Percentiles rank a stretch among this genome's conserved stretches.
These are phyloP conservation scores for Fistulinella cinereoalba DNA, from an alignment of 1,284 basidiomycete species.

Conservation along the genomic window DNA sequence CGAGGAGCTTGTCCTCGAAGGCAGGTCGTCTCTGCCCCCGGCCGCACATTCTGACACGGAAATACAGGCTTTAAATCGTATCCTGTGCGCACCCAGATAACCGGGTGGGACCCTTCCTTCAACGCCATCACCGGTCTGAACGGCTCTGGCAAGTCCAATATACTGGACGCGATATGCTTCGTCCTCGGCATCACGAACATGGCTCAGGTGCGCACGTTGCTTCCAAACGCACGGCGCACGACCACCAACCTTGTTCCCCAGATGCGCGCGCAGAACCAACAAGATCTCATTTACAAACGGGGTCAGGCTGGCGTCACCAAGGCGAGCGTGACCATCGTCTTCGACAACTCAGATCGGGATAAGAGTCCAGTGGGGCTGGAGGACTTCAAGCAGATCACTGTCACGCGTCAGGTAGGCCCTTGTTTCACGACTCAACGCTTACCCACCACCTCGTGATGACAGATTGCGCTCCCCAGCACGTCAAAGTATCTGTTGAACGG, in stretches of 20 bases:
- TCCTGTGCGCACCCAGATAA: conserved; percentile 91
- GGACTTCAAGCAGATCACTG: conserved; percentile 86
- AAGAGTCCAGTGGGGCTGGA: conserved; percentile 88
- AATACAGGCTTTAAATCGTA: conserved; percentile 90
- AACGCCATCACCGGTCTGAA: conserved; percentile 98
- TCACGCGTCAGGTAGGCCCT: conserved; percentile 83
- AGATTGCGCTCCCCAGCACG: conserved; percentile 92
- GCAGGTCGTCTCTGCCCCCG: conserved; percentile 30
- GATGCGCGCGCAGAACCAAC: conserved; percentile 95
- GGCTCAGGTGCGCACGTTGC: conserved; percentile 57
- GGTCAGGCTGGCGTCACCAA: conserved; percentile 97
- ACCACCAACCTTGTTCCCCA: conserved; percentile 29
- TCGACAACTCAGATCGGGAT: conserved; percentile 93
- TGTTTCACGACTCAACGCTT: conserved; percentile 5
- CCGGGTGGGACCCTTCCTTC: conserved; percentile 94
- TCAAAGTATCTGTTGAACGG: conserved; percentile 98
- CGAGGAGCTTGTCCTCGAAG: conserved; percentile 79
- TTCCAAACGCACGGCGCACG: neutral
- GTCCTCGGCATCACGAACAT: conserved; percentile 96
- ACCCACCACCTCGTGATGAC: conserved; percentile 4
- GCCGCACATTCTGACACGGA: conserved; percentile 5
- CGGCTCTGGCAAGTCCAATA: conserved; percentile 95
- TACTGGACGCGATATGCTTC: conserved; percentile 96
- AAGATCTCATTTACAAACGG: conserved; percentile 97
- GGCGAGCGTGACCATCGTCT: conserved; percentile 98